Conservation (phyloP, 1,284 basidiomycete genomes). For the Mixia osmundae region DNA sequence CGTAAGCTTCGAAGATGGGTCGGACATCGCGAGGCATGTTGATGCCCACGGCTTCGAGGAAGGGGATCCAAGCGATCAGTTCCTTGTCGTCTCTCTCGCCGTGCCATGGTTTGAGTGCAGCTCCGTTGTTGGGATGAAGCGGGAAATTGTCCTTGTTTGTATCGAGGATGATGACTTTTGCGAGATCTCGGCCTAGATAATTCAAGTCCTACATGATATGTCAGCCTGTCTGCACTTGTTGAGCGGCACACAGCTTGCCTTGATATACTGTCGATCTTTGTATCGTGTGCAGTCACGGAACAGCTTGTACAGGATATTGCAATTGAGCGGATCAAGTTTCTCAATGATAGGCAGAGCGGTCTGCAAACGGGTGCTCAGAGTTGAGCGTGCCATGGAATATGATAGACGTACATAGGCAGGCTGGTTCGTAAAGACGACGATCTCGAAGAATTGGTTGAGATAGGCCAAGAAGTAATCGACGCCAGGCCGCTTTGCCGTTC, state of each 20-base stretch:
- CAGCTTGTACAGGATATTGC: conserved; percentile 67
- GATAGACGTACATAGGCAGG: conserved; percentile 53
- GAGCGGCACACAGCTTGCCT: conserved; percentile 28
- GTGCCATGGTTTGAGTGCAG: conserved; percentile 68
- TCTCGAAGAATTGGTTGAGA: conserved; percentile 90
- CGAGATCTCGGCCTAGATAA: conserved; percentile 77
- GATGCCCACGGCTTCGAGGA: conserved; percentile 47
- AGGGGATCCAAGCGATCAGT: conserved; percentile 74
- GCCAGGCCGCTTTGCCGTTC: conserved; percentile 46
- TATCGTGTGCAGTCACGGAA: conserved; percentile 73
- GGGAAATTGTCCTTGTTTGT: conserved; percentile 51
- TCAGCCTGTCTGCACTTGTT: conserved; percentile 17
- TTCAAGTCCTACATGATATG: conserved; percentile 42
- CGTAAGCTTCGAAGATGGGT: conserved; percentile 59
- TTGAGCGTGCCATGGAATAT: neutral
- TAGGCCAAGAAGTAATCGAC: conserved; percentile 95
- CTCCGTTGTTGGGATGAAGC: conserved; percentile 71
- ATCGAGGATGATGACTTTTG: conserved; percentile 74
- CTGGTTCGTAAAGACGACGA: conserved; percentile 86
- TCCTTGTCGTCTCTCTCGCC: conserved; percentile 33
- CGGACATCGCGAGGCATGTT: conserved; percentile 42
- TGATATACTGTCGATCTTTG: conserved; percentile 52
- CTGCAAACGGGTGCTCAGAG: conserved; percentile 24
- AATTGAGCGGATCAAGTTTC: conserved; percentile 80
- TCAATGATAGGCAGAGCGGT: conserved; percentile 74